Evolutionary conservation across 768 basidiomycete genomes (phyloP), one percentile per base, ranked within the genome.

Genomic region (Glaciozyma antarctica): DNA sequence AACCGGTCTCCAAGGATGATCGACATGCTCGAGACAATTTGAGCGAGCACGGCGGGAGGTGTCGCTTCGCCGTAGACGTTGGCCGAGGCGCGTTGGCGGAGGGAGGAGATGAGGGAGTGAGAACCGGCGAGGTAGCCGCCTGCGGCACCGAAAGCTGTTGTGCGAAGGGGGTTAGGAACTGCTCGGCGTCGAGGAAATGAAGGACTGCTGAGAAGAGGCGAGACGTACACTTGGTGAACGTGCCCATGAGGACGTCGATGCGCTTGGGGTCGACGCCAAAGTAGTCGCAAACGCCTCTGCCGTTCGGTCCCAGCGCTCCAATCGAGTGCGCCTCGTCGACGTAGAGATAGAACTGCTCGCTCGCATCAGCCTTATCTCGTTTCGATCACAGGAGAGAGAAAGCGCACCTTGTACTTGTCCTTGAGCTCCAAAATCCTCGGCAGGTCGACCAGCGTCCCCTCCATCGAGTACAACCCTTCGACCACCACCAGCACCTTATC

Each of bases 311-410:
- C 41, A 98, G 81, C 2, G 92, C 95, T 64, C 95, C 95, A 67
- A 99, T 86, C 0, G 94, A 97, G 76, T 99, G 95, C 0, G 95
- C 95, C 77, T 99, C 95, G 72, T 99, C 95, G 57, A 98, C 80
- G 75, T 87, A 98, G 55, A 98, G 78, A 77, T 93, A 89, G 80
- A 98, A 99, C 93, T 98, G 69, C 16, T 38, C n/a, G 19, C 5
- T 1, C 5, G 12, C 4, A 49, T 52, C 53, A 24, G 16, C 34
- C 21, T 9, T 9, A 32, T 4, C 32, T 32, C 0, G n/a, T n/a
- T 24, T 26, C 16, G 26, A 4, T 5, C 69, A 81, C n/a, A 16
- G n/a, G n/a, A 48, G 47, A n/a, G 47, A 48, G 38, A 41, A 19
- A 48, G 47, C 9, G 58, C 65, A 92, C 94, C 84, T 98, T 98